A percentile compares a stretch with the other conserved stretches of the same genome.
phyloP scores from a whole-genome alignment of 2,329 filamentous ascomycete species.

The Atkinsonella texensis region DNA sequence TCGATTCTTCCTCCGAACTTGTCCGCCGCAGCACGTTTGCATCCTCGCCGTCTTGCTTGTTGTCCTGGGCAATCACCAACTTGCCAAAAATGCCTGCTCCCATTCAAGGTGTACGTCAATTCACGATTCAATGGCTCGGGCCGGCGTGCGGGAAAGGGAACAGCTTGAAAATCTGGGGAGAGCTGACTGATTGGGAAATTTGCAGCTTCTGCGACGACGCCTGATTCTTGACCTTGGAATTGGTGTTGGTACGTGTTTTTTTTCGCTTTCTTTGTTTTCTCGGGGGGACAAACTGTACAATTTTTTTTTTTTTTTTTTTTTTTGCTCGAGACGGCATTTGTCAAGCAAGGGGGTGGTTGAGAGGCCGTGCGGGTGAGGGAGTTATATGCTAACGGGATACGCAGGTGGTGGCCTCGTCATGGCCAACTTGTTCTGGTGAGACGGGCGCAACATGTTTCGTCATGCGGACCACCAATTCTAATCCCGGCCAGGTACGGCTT shows the following conservation, averaged over 20 bases:
- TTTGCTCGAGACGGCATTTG: not conserved
- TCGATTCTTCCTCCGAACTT: not conserved
- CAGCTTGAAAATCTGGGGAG: conserved; percentile 10
- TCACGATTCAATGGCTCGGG: conserved; percentile 18
- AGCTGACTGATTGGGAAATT: conserved; percentile 20
- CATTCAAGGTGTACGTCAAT: conserved; percentile 45
- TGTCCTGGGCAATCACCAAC: conserved; percentile 3
- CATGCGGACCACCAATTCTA: not conserved
- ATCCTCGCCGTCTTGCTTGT: not conserved
- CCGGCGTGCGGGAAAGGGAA: not conserved
- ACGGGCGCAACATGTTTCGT: not conserved
- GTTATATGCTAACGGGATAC: conserved; percentile 20
- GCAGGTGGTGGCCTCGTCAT: conserved; percentile 41
- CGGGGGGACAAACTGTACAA: not conserved
- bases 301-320: not conserved
- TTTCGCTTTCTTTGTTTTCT: not conserved
- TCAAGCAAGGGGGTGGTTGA: not conserved
- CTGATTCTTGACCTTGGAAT: conserved; percentile 45
- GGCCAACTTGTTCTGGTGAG: conserved; percentile 48
- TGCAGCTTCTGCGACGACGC: conserved; percentile 48
- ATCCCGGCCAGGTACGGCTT: conserved; percentile 44
- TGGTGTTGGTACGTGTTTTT: conserved; percentile 39
- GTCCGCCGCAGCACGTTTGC: not conserved
- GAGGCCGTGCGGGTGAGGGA: conserved; percentile 1
- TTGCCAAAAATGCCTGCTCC: conserved; percentile 38